Evolutionary conservation across 108 stramenopile genomes (phyloP).

Genomic region (Skeletonema potamos): DNA sequence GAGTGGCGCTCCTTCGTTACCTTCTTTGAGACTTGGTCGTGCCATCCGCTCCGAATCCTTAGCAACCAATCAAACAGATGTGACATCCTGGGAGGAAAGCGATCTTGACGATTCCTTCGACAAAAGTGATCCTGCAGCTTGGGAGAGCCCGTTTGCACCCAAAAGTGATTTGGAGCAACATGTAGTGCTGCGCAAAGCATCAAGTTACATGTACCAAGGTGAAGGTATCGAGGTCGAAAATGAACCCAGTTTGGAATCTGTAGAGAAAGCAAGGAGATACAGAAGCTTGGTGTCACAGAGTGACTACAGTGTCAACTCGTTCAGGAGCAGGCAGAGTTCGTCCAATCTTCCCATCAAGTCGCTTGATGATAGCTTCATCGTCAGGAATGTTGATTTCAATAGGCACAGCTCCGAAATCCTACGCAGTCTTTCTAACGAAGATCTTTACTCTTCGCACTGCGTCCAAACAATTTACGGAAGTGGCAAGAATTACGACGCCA

Average conservation of each 20-base stretch:
- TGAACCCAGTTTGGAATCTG: slow-evolving; percentile 6
- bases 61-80: neutral
- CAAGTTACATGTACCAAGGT: slow-evolving; percentile 38
- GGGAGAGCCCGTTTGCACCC: slow-evolving; percentile 22
- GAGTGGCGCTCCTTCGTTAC: neutral
- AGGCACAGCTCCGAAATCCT: slow-evolving; percentile 39
- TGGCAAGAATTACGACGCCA: slow-evolving; percentile 8
- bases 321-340: slow-evolving; percentile 10
- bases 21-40: neutral
- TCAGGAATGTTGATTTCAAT: slow-evolving; percentile 35
- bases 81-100: neutral
- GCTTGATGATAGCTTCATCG: slow-evolving; percentile 46
- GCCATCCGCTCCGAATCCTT: neutral
- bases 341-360: slow-evolving; percentile 19
- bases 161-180: neutral
- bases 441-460: slow-evolving; percentile 39
- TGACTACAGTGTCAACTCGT: slow-evolving; percentile 20
- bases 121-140: slow-evolving; percentile 2
- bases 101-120: neutral
- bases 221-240: slow-evolving; percentile 51
- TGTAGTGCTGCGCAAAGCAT: slow-evolving; percentile 45
- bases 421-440: slow-evolving; percentile 45
- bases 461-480: slow-evolving; percentile 33
- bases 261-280: slow-evolving; percentile 40
- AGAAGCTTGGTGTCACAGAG: slow-evolving; percentile 26